Evolutionary conservation across 1,284 basidiomycete genomes (phyloP), one percentile per base, ranked within the genome.

Genomic region (Austropuccinia psidii): DNA sequence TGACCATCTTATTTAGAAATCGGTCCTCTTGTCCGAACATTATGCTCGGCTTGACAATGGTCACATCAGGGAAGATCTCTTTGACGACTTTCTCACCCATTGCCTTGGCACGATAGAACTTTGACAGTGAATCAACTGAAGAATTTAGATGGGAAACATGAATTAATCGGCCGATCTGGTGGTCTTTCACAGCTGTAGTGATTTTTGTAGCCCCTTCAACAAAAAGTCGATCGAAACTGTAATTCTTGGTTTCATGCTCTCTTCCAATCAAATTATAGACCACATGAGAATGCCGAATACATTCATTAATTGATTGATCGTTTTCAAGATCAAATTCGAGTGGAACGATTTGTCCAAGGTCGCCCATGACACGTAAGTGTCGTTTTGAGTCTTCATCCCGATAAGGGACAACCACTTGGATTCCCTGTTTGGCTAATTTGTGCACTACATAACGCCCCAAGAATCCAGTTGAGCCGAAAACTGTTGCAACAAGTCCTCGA

Each of bases 61-160:
- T 97, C 35, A 93, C 93, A 54, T 85, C 85, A 5, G 90, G 89
- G 84, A 95, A 98, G 7, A 85, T 90, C 69, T 86, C 86, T 80
- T 88, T 88, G 76, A 98, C 94, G 60, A 86, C 87, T 77, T 89
- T 87, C 82, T 99, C 95, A 37, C 95, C 95, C 76, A 89, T 87
- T 57, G 88, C 90, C 82, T 98, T 98, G 76, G 91, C 86, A 76
- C 88, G 87, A 82, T 97, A 95, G 82, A 93, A 93, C 65, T 84
- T 85, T 58, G 92, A 96, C 0, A 85, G 80, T 9, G 94, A 97
- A 77, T 88, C 83, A 37, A 86, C 83, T 60, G 88, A 86, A 31
- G 95, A 94, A 82, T 97, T 95, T 77, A 99, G 83, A 82, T 99
- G 96, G 11, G 95, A 98, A 77, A 98, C 87, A 79, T 98, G 95